phyloP scores from a whole-genome alignment of 805 yeast genomes.

The Metschnikowia corniflorae region DNA sequence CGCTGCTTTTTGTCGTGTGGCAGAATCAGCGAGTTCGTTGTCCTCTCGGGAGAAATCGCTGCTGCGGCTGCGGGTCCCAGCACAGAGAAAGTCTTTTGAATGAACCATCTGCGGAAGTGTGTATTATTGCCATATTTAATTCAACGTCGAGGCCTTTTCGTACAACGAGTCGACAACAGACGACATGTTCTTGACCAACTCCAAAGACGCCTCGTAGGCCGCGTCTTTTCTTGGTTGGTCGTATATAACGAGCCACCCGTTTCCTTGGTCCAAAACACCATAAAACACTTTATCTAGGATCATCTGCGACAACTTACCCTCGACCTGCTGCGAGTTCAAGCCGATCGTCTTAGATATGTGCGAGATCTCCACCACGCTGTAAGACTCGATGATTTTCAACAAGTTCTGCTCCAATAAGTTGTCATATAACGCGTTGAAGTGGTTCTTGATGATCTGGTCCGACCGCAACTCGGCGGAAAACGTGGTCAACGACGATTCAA shows the following conservation, averaged over 20 bases:
- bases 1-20: conserved; percentile 57
- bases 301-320: conserved; percentile 94
- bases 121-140: conserved; percentile 35
- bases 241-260: conserved; percentile 92
- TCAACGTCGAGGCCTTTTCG: conserved; percentile 86
- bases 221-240: conserved; percentile 87
- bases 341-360: conserved; percentile 88
- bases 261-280: conserved; percentile 97
- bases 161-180: conserved; percentile 85
- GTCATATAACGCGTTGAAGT: conserved; percentile 89
- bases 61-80: conserved; percentile 46
- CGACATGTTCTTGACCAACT: conserved; percentile 82
- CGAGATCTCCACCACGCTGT: conserved; percentile 89
- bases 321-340: conserved; percentile 81
- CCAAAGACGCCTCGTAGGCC: conserved; percentile 82
- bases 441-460: conserved; percentile 86
- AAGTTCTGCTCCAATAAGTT: conserved; percentile 89
- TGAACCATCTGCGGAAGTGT: too few relatives aligned
- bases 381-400: conserved; percentile 93
- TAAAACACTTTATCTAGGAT: conserved; percentile 91
- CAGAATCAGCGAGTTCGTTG: conserved; percentile 51
- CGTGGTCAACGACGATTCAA: conserved; percentile 73
- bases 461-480: conserved; percentile 74
- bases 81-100: too few relatives aligned
- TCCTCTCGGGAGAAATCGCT: conserved; percentile 53